Conservation (phyloP, 2,329 filamentous ascomycete species). For the Aspergillus amoenus region DNA sequence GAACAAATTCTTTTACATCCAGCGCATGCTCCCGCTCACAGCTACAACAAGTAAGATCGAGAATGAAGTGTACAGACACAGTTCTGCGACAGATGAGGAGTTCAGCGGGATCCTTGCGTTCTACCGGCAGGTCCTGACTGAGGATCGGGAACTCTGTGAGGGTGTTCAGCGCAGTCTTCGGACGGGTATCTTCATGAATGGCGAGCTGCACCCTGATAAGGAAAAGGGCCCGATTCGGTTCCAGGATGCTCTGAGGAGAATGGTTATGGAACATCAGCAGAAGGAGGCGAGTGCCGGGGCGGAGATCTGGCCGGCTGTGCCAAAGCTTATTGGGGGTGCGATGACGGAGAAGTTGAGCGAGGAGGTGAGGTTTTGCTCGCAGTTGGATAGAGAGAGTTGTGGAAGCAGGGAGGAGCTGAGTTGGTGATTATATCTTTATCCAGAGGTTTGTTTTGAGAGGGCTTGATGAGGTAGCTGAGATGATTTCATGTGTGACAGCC, state of each 20-base stretch:
- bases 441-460: too few relatives aligned
- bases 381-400: neutral
- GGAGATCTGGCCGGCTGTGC: slow-evolving; percentile 53
- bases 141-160: slow-evolving; percentile 62
- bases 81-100: slow-evolving; percentile 56
- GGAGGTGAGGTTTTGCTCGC: neutral
- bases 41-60: slow-evolving; percentile 55
- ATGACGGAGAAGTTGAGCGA: neutral
- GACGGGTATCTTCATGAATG: slow-evolving; percentile 61
- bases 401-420: neutral
- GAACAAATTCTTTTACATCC: slow-evolving; percentile 61
- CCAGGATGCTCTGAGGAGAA: slow-evolving; percentile 50
- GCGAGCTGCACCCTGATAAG: slow-evolving; percentile 60
- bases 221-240: slow-evolving; percentile 56
- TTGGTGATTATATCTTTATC: neutral
- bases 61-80: slow-evolving; percentile 64
- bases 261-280: slow-evolving; percentile 47
- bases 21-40: slow-evolving; percentile 58
- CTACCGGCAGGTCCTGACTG: slow-evolving; percentile 63
- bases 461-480: too few relatives aligned
- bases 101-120: slow-evolving; percentile 58
- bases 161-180: slow-evolving; percentile 60
- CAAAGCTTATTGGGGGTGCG: neutral
- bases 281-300: slow-evolving; percentile 40
- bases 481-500: too few relatives aligned